Evolutionary conservation across 495 filamentous ascomycete genomes (phyloP), one percentile per base, ranked within the genome.

Genomic region (Penicillium argentinense): DNA sequence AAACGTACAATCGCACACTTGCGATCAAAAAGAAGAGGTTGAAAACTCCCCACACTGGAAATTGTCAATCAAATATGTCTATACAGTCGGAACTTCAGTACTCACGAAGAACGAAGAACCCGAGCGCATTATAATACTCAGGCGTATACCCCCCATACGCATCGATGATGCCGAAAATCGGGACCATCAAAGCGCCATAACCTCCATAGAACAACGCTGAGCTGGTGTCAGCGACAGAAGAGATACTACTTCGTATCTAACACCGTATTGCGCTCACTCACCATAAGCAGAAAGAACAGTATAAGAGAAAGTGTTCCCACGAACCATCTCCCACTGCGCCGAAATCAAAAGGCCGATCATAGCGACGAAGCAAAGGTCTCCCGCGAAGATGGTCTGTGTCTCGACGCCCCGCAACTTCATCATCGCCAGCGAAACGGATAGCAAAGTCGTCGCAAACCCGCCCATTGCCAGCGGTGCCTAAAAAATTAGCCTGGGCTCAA

Each of bases 121-220:
- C 58, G 8, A 61, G 36, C 1, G 54, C 58, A 26, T 53, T 61
- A 37, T 57, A 30, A 32, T 57, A 60, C 38, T 60, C 47, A 5
- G 45, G n/a, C 0, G 51, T 57, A 25, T 50, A 24, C 0, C 49
- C 52, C 24, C 59, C 59, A n/a, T 59, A 62, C 0, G 59, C 42
- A n/a, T 54, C 19, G 12, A 44, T 37, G 9, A 62, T 39, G 12
- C 59, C 59, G 16, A 62, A 43, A 3, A 52, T 32, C 12, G 59
- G 59, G 23, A 53, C 56, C 9, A 62, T 24, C 4, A 53, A 42
- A 12, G 49, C 59, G 5, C 59, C 59, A 21, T 62, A 62, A 1
- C 54, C 59, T 3, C 39, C 55, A 23, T 58, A 62, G 27, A 47
- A 62, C 9, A 56, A 33, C 14, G 48, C 59, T 62, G n/a, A n/a